Conservation (phyloP, 805 yeast species). For the Candida broadrunensis region DNA sequence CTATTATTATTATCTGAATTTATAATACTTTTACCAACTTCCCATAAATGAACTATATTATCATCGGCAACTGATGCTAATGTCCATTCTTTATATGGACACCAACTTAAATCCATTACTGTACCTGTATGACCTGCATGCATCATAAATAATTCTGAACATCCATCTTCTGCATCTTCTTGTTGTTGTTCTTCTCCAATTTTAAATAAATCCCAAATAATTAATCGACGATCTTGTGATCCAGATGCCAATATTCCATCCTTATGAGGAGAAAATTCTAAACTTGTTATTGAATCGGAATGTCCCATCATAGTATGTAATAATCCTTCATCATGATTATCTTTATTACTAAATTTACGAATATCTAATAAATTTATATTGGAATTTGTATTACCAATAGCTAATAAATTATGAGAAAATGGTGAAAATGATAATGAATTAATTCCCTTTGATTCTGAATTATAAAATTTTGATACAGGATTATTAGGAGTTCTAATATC, state of each 20-base stretch:
- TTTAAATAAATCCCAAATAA: constrained; percentile 75
- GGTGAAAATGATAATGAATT: constrained; percentile 67
- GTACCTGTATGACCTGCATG: constrained; percentile 88
- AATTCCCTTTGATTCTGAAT: constrained; percentile 38
- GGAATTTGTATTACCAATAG: constrained; percentile 69
- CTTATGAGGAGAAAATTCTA: constrained; percentile 74
- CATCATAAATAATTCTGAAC: constrained; percentile 85
- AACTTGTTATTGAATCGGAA: constrained; percentile 62
- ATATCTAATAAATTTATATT: constrained; percentile 65
- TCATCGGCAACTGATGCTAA: constrained; percentile 64
- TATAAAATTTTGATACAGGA: constrained; percentile 23
- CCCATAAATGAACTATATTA: constrained; percentile 60
- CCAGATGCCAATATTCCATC: constrained; percentile 81
- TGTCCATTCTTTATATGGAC: constrained; percentile 73
- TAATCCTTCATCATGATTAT: constrained; percentile 25
- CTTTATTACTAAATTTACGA: constrained; percentile 35
- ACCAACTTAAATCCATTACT: constrained; percentile 70
- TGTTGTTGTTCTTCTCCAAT: constrained; percentile 83
- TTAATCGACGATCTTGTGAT: constrained; percentile 71
- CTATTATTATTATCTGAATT: constrained; percentile 13
- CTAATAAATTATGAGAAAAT: constrained; percentile 56
- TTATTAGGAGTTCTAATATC: constrained; percentile 45
- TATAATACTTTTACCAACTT: constrained; percentile 34
- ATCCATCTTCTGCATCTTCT: constrained; percentile 89
- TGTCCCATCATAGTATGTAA: constrained; percentile 82